Base-by-base conservation (phyloP, 2,329 filamentous ascomycete genomes). In the Ophiostoma sp. region DNA sequence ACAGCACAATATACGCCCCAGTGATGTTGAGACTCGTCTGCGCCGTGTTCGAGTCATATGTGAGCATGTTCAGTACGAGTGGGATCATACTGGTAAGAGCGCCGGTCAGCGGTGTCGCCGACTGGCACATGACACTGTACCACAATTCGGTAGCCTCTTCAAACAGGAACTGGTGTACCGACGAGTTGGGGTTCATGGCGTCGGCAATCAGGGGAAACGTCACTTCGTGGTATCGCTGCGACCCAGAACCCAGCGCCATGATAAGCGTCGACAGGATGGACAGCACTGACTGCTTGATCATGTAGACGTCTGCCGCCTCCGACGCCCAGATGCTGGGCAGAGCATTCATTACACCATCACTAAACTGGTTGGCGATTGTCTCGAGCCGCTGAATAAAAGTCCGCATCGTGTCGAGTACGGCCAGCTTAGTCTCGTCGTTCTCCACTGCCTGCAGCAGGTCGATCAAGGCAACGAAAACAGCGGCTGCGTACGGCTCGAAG, bases 121-220 rank as follows among this genome's bases (percentile, higher is more conserved):
- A 89, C 75, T 92, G 87, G 73, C 83, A 83, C 52, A 94, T 79
- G 13, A 97, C 87, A 1, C 90, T 87, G 44, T 86, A 85, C 94
- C 94, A 98, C 3, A 99, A 85, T 70, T 97, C 94, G 17, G 98
- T 83, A 0, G 93, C 92, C 77, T 99, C 95, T 72, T 98, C 95
- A 15, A 97, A 87, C 13, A 99, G 86, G 76, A 96, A 95, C 1
- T 94, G 81, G 74, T 92, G 88, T 60, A 91, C 84, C 54, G 91
- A 87, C 1, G 92, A 95, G 13, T 86, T 87, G 2, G 90, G 89
- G 71, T 94, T 87, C 48, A 95, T 88, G 1, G 93, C 93, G 75
- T 91, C 90, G 65, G 88, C 84, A 60, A 99, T 90, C 68, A 98
- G 85, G 0, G 94, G 94, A 23, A 97, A 81, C 74, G 97, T 91